Base-by-base conservation (phyloP, 2,329 filamentous ascomycete genomes). In the Cladobotryum protrusum region DNA sequence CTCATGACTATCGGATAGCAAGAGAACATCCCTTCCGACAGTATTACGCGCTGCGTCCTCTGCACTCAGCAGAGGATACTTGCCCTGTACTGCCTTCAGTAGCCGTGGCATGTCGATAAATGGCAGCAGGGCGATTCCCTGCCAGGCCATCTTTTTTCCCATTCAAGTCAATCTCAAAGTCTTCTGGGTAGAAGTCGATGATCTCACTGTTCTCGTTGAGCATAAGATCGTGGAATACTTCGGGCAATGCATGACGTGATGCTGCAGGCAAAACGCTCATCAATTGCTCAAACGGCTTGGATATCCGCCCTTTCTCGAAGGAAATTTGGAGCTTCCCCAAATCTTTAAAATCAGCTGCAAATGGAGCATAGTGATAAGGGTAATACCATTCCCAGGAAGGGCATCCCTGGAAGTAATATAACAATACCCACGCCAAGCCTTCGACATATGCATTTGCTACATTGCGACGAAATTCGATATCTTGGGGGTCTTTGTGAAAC, bases 361-460 rank as follows among this genome's bases (percentile, higher is more conserved):
- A 99, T 3, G 95, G 93, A 1, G 93, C 95, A 65, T 99, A 99
- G 65, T 99, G 93, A 63, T 97, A 95, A 1, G 93, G 93, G 63
- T 96, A 99, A 67, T 93, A 99, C 93, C 93, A 99, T 47, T 92
- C 95, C 93, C 95, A 99, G 0, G 90, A 96, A 18, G 93, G 90
- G 61, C 93, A 99, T 20, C 93, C 93, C 68, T 99, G 93, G 68
- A 96, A 96, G 67, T 99, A 99, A 70, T 99, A 99, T 34, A 91
- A 76, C 45, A 99, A 74, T 36, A 99, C 93, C 93, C 95, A 99
- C 18, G 87, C 87, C 9, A 99, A 78, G 34, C 93, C 93, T 72
- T 97, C 90, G 12, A 92, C 90, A 66, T 99, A 99, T n/a, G 88
- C 82, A 48, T 83, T 81, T 34, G 87, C 93, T 50, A 99, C 95